phyloP scores from a whole-genome alignment of 108 stramenopile species.

The Cyclotella choctawhatcheeana region DNA sequence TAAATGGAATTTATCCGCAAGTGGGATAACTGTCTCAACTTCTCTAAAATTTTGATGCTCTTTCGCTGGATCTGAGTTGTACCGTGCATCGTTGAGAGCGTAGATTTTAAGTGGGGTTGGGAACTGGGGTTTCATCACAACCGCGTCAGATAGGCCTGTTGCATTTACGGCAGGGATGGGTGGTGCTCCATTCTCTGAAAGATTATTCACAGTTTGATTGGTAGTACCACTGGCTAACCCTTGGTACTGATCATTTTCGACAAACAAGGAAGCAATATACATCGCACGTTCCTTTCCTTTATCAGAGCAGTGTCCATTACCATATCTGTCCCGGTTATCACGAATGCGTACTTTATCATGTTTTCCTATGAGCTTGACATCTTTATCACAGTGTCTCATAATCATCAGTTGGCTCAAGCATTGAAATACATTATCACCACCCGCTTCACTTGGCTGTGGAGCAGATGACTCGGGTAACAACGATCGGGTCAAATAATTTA shows the following conservation, averaged over 20 bases:
- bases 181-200: not conserved
- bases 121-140: conserved; percentile 33
- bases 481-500: conserved; percentile 13
- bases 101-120: conserved; percentile 39
- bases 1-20: conserved; percentile 40
- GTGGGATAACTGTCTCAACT: conserved; percentile 38
- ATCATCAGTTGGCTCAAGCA: conserved; percentile 46
- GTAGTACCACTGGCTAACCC: conserved; percentile 5
- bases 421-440: not conserved
- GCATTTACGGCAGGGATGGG: conserved; percentile 21
- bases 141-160: not conserved
- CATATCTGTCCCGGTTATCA: conserved; percentile 26
- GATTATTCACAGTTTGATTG: not conserved
- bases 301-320: conserved; percentile 40
- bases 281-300: conserved; percentile 34
- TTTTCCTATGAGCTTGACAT: conserved; percentile 10
- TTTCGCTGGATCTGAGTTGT: conserved; percentile 9
- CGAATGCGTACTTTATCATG: conserved; percentile 3
- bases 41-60: conserved; percentile 47
- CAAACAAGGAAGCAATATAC: conserved; percentile 50
- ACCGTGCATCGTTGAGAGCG: conserved; percentile 29
- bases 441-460: conserved; percentile 2
- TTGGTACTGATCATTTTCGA: conserved; percentile 23
- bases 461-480: not conserved
- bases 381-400: conserved; percentile 50